Conservation (phyloP, 805 yeast species). For the Spathaspora girioi region DNA sequence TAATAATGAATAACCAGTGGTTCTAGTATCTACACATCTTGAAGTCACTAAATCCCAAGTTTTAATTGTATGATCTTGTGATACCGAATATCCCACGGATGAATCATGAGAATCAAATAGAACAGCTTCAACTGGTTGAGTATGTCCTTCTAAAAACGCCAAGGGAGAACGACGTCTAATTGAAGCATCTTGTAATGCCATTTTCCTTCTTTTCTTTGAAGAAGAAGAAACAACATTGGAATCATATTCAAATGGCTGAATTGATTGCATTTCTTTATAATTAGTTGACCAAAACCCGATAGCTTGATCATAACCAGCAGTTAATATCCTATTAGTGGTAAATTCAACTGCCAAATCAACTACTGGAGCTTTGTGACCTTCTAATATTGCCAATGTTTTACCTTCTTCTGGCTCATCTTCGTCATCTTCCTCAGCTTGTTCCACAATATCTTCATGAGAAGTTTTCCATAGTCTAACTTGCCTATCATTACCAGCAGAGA, state of each 20-base stretch:
- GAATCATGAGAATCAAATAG: constrained; percentile 68
- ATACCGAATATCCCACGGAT: constrained; percentile 87
- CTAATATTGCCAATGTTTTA: constrained; percentile 77
- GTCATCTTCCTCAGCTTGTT: constrained; percentile 25
- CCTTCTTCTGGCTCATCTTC: constrained; percentile 52
- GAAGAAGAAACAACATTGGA: constrained; percentile 61
- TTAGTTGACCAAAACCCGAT: constrained; percentile 88
- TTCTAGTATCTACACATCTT: constrained; percentile 80
- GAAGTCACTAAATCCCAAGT: constrained; percentile 95
- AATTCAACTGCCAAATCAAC: constrained; percentile 63
- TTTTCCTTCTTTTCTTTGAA: constrained; percentile 81
- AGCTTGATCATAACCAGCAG: constrained; percentile 79
- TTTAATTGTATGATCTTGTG: constrained; percentile 91
- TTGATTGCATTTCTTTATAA: constrained; percentile 73
- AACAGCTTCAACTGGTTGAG: constrained; percentile 84
- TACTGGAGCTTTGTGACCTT: constrained; percentile 90
- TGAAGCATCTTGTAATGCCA: constrained; percentile 72
- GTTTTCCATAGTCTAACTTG: constrained; percentile 86
- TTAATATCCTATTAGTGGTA: constrained; percentile 58
- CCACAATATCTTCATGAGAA: constrained; percentile 44
- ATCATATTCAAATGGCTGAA: constrained; percentile 43
- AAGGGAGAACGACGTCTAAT: constrained; percentile 81
- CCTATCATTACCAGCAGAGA: constrained; percentile 87
- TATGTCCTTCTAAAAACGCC: constrained; percentile 73
- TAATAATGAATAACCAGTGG: constrained; percentile 80